Base-by-base conservation (phyloP, 495 filamentous ascomycete genomes). In the Penicillium simplicissimum region DNA sequence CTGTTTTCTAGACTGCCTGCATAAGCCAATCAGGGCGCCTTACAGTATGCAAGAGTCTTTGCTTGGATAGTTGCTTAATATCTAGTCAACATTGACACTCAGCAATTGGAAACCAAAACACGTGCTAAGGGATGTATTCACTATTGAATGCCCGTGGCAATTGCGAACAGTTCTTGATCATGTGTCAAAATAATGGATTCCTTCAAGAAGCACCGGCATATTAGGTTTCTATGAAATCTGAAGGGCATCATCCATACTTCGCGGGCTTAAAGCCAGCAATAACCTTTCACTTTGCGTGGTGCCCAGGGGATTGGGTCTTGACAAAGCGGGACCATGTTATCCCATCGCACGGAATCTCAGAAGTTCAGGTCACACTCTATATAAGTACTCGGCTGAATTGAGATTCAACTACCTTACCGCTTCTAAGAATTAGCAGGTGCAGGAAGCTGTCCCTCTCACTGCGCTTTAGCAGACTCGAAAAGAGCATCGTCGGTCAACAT, bases 401-500 rank as follows among this genome's bases (percentile, higher is more conserved):
- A 21, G 42, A 23, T 10, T 23, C 19, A 45, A 45, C 0, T 42
- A 42, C 11, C 7, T 1, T 42, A 42, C 11, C 7, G 28, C 42
- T 13, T 45, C 10, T 19, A 45, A 8, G 2, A 21, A 1, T 31
- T n/a, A 31, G 13, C 45, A 6, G 11, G 21, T n/a, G 45, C 45
- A 4, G 52, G 59, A 3, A 61, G 21, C 37, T 61, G 59, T 14
- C 59, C 59, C 23, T 61, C 59, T 52, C 59, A 61, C 19, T 61
- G 59, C 28, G 59, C 31, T 19, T 61, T 61, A 5, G 59, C 40
- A 7, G 52, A 21, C 35, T 15, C 23, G 34, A 55, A 61, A 9
- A 57, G 54, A 21, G 21, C 15, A 43, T 71, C 65, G 14, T 67
- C 62, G 4, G 66, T 72, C 52, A 85, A 55, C 8, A 85, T 74